Conservation (phyloP, 352 stramenopile genomes). For the Elongisporangium undulatum region DNA sequence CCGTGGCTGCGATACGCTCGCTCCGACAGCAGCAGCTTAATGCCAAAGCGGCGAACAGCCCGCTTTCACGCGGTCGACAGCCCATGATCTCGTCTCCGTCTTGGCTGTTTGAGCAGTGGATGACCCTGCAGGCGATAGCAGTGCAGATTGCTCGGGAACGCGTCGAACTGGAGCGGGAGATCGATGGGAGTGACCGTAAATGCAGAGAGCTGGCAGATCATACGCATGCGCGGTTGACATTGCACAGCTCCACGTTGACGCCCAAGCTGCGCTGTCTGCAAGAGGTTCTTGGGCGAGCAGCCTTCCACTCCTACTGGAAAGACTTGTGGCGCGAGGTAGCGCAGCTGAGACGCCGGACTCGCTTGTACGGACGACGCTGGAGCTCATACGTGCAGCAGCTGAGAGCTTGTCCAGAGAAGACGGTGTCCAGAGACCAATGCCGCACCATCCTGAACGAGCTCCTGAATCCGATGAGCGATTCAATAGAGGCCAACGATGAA, state of each 20-base stretch:
- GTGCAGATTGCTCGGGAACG: constrained; percentile 7
- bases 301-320: constrained; percentile 34
- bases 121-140: constrained; percentile 13
- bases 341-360: constrained; percentile 20
- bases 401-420: constrained; percentile 4
- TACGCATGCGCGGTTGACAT: constrained; percentile 2
- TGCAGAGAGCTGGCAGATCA: constrained; percentile 12
- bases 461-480: background rate
- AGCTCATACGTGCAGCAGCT: constrained; percentile 19
- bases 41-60: background rate
- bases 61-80: background rate
- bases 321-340: constrained; percentile 39
- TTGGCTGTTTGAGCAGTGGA: constrained; percentile 16
- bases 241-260: constrained; percentile 8
- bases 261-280: constrained; percentile 44
- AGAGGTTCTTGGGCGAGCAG: constrained; percentile 38
- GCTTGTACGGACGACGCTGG: constrained; percentile 26
- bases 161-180: constrained; percentile 15
- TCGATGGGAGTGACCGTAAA: constrained; percentile 13
- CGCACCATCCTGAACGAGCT: constrained; percentile 15
- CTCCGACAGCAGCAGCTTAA: constrained; percentile 10
- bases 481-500: background rate
- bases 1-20: constrained; percentile 14
- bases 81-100: background rate
- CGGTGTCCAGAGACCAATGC: constrained; percentile 11